These are phyloP conservation scores for Carex sylvatica DNA, from an alignment of 202 grass and related monocot species.

Conservation along the genomic window DNA sequence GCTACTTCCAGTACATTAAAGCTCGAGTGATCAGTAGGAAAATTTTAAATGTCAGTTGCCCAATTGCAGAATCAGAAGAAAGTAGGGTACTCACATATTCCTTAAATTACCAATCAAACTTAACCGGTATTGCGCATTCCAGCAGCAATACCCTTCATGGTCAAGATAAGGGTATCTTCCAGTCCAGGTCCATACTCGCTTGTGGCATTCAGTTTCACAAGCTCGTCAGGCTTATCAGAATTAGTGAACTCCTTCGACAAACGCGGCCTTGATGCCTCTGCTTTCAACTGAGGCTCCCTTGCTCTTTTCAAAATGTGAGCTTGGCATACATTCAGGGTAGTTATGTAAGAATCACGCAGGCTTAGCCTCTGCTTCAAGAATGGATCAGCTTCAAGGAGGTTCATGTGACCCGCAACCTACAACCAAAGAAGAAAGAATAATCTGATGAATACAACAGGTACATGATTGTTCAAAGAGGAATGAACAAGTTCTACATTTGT, in stretches of 20 bases:
- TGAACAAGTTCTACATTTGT: background rate
- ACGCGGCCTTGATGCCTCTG: conserved; percentile 31
- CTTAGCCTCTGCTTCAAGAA: conserved; percentile 89
- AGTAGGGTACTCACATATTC: background rate
- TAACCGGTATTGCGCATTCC: conserved; percentile 98
- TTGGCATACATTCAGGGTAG: conserved; percentile 93
- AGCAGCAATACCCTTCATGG: conserved; percentile 98
- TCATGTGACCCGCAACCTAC: conserved; percentile 88
- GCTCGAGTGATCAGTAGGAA: conserved; percentile 3
- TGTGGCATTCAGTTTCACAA: conserved; percentile 66
- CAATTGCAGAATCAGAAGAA: conserved; percentile 18
- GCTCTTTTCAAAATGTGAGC: conserved; percentile 88
- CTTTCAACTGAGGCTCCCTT: conserved; percentile 69
- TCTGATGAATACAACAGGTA: background rate
- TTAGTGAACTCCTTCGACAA: conserved; percentile 57
- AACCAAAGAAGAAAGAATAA: background rate
- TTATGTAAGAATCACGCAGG: conserved; percentile 93
- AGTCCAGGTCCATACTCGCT: conserved; percentile 90
- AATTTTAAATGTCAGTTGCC: background rate
- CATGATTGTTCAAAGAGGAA: background rate
- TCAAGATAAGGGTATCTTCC: conserved; percentile 97
- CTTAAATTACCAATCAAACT: conserved; percentile 6
- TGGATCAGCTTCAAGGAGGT: conserved; percentile 89
- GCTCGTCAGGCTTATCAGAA: conserved; percentile 40
- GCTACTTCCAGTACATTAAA: background rate